A percentile compares a stretch with the other conserved stretches of the same genome.
Conservation (phyloP, 169 alveolate species). For the Cryptosporidium bovis region DNA sequence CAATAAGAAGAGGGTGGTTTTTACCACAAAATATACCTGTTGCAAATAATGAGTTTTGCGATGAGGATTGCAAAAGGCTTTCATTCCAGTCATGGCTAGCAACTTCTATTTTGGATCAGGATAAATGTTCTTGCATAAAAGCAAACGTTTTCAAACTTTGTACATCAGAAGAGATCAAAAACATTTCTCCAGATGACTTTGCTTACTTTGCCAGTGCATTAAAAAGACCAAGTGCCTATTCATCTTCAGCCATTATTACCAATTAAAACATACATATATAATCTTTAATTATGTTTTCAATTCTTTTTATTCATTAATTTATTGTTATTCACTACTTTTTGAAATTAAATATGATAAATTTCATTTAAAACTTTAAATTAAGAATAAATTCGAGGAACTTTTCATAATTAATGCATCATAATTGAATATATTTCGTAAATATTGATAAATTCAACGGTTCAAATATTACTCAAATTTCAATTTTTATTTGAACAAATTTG, state of each 20-base stretch:
- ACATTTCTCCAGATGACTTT: conserved; percentile 67
- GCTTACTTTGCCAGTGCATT: conserved; percentile 72
- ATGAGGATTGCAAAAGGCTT: conserved; percentile 68
- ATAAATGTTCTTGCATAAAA: conserved; percentile 67
- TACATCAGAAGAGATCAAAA: conserved; percentile 55
- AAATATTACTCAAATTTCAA: no score
- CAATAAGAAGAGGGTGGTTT: conserved; percentile 62
- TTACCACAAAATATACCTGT: conserved; percentile 66
- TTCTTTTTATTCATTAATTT: no score
- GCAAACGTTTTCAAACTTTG: conserved; percentile 67
- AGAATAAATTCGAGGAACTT: no score
- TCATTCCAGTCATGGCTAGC: conserved; percentile 76
- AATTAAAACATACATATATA: not conserved
- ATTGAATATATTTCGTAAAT: no score
- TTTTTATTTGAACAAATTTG: no score
- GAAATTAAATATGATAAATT: no score
- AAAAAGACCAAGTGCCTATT: conserved; percentile 56
- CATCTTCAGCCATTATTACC: conserved; percentile 31
- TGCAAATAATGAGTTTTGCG: conserved; percentile 50
- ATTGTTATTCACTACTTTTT: no score
- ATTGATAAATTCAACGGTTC: no score
- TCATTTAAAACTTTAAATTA: no score
- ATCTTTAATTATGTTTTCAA: no score
- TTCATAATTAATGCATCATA: no score
- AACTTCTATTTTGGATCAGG: conserved; percentile 68